A percentile compares a stretch with the other conserved stretches of the same genome.
Evolutionary conservation across 192 early-diverging fungal species (phyloP).

Genomic region (Geranomyces michiganensis): DNA sequence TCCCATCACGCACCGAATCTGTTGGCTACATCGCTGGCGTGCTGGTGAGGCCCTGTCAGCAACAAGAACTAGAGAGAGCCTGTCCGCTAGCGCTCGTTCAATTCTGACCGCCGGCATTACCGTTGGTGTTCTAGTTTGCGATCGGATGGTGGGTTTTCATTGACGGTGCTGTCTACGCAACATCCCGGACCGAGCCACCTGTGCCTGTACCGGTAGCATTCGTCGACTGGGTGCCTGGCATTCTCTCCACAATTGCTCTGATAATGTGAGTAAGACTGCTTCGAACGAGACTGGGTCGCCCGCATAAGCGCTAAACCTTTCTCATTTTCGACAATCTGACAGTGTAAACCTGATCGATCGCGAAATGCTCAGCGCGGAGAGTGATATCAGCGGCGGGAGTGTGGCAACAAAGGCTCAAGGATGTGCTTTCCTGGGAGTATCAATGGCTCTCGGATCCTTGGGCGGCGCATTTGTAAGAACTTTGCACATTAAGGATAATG

Average conservation of each 20-base stretch:
- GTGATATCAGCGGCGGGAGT: conserved; percentile 39
- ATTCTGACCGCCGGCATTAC: neutral
- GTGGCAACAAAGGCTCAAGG: conserved; percentile 54
- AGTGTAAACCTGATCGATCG: conserved; percentile 58
- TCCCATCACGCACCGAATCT: conserved; percentile 32
- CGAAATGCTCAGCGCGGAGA: conserved; percentile 43
- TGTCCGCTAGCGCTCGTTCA: neutral
- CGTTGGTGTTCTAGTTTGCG: conserved; percentile 37
- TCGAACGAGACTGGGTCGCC: too few species aligned
- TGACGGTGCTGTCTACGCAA: conserved; percentile 45
- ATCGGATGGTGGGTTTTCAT: conserved; percentile 59
- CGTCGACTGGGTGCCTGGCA: conserved; percentile 58
- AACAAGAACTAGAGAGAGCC: neutral
- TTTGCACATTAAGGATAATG: neutral
- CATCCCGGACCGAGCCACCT: conserved; percentile 22
- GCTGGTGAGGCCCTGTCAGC: conserved; percentile 21
- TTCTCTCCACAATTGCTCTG: conserved; percentile 53
- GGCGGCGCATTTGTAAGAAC: conserved; percentile 47
- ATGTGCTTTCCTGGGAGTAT: conserved; percentile 55
- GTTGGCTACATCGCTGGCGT: conserved; percentile 43
- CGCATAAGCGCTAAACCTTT: too few species aligned
- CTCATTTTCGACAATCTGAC: neutral
- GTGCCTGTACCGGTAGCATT: conserved; percentile 38
- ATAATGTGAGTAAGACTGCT: conserved; percentile 42
- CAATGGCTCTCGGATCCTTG: conserved; percentile 53